phyloP scores from a whole-genome alignment of 2,329 filamentous ascomycete species.

The Epichloe elymi region DNA sequence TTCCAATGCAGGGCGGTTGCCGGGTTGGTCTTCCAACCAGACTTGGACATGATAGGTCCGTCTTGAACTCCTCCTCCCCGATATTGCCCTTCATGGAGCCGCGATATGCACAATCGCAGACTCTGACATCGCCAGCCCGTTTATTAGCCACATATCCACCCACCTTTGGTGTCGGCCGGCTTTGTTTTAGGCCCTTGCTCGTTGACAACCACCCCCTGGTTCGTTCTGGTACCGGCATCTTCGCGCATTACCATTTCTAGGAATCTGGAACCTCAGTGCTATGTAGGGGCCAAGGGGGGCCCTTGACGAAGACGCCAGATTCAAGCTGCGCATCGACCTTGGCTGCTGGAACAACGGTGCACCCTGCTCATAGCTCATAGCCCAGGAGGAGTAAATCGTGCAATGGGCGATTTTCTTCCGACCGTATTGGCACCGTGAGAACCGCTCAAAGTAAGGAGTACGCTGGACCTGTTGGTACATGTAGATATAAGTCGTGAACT shows the following conservation, averaged over 20 bases:
- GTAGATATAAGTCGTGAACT: too few relatives aligned
- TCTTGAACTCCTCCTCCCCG: too few relatives aligned
- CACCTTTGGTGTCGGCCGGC: background rate
- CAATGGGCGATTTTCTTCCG: too few relatives aligned
- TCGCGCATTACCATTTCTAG: background rate
- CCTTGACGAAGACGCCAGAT: background rate
- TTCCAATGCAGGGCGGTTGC: too few relatives aligned
- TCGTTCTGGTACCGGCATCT: background rate
- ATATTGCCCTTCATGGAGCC: too few relatives aligned
- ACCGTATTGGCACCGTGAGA: too few relatives aligned
- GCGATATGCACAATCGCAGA: background rate
- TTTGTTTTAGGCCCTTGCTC: background rate
- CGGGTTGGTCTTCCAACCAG: too few relatives aligned
- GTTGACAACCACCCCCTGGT: background rate
- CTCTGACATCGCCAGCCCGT: constrained; percentile 1
- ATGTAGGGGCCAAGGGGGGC: background rate
- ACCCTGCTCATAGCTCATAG: too few relatives aligned
- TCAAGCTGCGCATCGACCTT: background rate
- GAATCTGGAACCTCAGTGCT: background rate
- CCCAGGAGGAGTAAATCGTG: too few relatives aligned
- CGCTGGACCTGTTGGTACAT: too few relatives aligned
- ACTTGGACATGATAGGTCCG: too few relatives aligned
- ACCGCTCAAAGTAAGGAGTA: too few relatives aligned
- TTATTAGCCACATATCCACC: background rate
- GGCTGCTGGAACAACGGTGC: background rate